Conservation (phyloP, 2,329 filamentous ascomycete genomes). For the Colletotrichum sp. region DNA sequence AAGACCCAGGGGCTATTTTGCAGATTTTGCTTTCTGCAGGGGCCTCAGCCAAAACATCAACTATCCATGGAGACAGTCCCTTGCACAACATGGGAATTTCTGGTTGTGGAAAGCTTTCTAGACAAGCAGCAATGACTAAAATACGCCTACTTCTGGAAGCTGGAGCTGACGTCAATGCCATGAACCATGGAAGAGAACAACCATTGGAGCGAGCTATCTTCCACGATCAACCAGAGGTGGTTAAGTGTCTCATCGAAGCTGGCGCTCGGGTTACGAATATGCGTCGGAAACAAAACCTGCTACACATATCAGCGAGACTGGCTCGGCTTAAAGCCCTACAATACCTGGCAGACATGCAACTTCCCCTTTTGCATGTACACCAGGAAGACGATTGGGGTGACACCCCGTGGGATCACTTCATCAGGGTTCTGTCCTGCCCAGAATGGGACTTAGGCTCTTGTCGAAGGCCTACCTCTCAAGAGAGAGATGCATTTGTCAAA, state of each 20-base stretch:
- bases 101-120: accelerated
- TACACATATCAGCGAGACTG: neutral
- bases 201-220: neutral
- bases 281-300: accelerated
- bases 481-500: neutral
- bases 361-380: accelerated
- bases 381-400: accelerated
- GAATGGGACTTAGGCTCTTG: accelerated
- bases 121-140: accelerated
- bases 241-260: neutral
- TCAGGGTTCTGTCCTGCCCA: accelerated
- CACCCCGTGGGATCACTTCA: neutral
- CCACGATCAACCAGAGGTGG: accelerated
- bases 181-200: accelerated
- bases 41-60: neutral
- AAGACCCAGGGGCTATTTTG: neutral
- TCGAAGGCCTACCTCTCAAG: neutral
- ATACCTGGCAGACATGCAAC: neutral
- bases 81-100: neutral
- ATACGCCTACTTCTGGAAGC: neutral
- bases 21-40: neutral
- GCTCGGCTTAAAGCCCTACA: accelerated
- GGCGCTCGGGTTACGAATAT: accelerated
- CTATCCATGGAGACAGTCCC: accelerated
- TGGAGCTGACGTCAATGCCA: neutral